Conservation (phyloP, 805 yeast genomes). For the Candida verbasci region DNA sequence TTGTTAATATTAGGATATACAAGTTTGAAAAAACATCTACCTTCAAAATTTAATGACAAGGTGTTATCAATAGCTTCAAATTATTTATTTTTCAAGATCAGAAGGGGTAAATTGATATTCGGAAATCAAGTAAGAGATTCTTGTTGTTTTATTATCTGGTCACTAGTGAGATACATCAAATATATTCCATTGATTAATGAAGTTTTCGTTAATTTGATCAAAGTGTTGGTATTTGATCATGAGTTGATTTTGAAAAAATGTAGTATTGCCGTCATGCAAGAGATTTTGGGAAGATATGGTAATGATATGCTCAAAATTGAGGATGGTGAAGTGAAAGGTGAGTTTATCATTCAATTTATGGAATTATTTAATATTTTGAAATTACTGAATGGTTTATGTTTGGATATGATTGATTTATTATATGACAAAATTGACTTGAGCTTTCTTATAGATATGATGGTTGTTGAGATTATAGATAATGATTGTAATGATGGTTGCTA, state of each 20-base stretch:
- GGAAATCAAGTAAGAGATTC: constrained; percentile 81
- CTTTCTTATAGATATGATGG: constrained; percentile 3
- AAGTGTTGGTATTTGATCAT: constrained; percentile 60
- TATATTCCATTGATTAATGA: background rate
- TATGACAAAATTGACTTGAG: constrained; percentile 7
- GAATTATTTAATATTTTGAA: constrained; percentile 43
- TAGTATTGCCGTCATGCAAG: constrained; percentile 84
- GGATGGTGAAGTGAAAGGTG: constrained; percentile 18
- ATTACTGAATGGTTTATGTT: background rate
- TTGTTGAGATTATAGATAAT: constrained; percentile 2
- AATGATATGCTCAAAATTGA: constrained; percentile 24
- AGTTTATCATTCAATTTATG: constrained; percentile 45
- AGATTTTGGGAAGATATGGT: constrained; percentile 74
- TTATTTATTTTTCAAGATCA: constrained; percentile 55
- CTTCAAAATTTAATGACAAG: constrained; percentile 16
- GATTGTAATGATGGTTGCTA: constrained; percentile 2
- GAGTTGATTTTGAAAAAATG: constrained; percentile 77
- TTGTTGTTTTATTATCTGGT: constrained; percentile 83
- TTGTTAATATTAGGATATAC: constrained; percentile 51
- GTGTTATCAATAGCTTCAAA: constrained; percentile 37
- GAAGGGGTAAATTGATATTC: constrained; percentile 42
- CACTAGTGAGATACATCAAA: constrained; percentile 27
- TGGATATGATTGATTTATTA: constrained; percentile 5
- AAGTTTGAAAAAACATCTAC: constrained; percentile 24
- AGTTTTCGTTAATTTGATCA: constrained; percentile 37